phyloP scores from a whole-genome alignment of 2,329 filamentous ascomycete genomes.

The Aschersonia sp. region DNA sequence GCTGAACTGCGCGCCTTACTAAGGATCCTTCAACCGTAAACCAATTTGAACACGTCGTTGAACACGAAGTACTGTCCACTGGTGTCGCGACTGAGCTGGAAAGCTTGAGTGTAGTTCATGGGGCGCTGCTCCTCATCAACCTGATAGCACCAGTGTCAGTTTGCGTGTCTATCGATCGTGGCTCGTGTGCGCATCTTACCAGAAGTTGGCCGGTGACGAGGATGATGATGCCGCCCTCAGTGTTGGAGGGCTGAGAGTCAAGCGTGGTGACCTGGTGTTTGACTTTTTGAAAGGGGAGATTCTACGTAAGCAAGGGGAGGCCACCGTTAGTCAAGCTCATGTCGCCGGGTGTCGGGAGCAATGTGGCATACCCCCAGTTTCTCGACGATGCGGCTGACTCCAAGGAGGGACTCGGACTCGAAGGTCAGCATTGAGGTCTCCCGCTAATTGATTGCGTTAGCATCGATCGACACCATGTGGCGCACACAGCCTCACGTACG shows the following conservation, averaged over 20 bases:
- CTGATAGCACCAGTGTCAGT: conserved; percentile 25
- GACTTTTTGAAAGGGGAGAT: conserved; percentile 69
- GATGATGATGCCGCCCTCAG: conserved; percentile 59
- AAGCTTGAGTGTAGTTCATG: conserved; percentile 83
- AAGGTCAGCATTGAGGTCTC: conserved; percentile 88
- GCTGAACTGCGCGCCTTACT: not conserved
- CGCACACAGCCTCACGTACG: conserved; percentile 39
- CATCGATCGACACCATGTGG: not conserved
- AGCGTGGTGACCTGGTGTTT: conserved; percentile 63
- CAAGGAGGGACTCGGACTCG: conserved; percentile 55
- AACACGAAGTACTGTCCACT: conserved; percentile 66
- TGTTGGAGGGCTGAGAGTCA: conserved; percentile 66
- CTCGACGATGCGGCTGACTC: conserved; percentile 52
- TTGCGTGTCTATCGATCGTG: not conserved
- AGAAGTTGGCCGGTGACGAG: conserved; percentile 76
- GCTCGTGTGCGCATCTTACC: conserved; percentile 34
- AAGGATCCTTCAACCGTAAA: conserved; percentile 40
- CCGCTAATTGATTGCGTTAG: conserved; percentile 37
- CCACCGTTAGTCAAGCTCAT: not conserved
- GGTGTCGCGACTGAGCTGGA: conserved; percentile 64
- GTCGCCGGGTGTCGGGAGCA: not conserved
- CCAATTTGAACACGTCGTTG: conserved; percentile 91
- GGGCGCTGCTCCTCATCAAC: conserved; percentile 75
- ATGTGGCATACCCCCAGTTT: conserved; percentile 57
- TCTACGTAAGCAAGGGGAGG: conserved; percentile 27